Evolutionary conservation across 768 basidiomycete species (phyloP).

Genomic region (Psilocybe subaeruginosa): DNA sequence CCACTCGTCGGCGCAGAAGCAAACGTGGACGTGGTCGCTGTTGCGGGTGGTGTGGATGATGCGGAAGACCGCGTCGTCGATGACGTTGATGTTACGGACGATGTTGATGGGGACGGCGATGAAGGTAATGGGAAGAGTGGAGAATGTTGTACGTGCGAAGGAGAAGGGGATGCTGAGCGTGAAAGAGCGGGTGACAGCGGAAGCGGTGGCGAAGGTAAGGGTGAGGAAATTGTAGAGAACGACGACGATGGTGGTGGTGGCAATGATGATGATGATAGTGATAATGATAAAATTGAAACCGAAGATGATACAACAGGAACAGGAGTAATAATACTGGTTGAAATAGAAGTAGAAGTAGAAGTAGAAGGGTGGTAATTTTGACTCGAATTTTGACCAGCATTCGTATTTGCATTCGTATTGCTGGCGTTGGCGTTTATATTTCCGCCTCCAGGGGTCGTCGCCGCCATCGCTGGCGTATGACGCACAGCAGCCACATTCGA

Average conservation of each 20-base stretch:
- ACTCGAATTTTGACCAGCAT: background rate
- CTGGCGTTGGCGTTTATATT: too few relatives aligned
- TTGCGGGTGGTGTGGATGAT: background rate
- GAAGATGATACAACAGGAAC: background rate
- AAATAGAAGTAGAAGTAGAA: background rate
- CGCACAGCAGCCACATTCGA: background rate
- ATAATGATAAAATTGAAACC: background rate
- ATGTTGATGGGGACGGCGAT: too few relatives aligned
- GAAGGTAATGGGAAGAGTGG: too few relatives aligned
- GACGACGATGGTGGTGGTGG: background rate
- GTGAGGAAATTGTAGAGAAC: background rate
- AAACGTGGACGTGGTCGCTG: background rate
- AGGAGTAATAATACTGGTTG: background rate
- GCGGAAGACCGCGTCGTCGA: background rate
- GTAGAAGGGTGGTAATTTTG: background rate
- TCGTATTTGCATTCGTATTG: background rate
- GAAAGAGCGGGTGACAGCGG: background rate
- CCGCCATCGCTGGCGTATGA: too few relatives aligned
- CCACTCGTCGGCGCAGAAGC: background rate
- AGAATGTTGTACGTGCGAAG: background rate
- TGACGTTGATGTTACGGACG: background rate
- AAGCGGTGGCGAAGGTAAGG: background rate
- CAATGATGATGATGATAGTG: background rate
- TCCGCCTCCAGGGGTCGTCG: too few relatives aligned
- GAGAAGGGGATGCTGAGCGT: background rate